These are phyloP conservation scores for Vigna radiata DNA, from an alignment of 306 rosid species.

Conservation along the genomic window DNA sequence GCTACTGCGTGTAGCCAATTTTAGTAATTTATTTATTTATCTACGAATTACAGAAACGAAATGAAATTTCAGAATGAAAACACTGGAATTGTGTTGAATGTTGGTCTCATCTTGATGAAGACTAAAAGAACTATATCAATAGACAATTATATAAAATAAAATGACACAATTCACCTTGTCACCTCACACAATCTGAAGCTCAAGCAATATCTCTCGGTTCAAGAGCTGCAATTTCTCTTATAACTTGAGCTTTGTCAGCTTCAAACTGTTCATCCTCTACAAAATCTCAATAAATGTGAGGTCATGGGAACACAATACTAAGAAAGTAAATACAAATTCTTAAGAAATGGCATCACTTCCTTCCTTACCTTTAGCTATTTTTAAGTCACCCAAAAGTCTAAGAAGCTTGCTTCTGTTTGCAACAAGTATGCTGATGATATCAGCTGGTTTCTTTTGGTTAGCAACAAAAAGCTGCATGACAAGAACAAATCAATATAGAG, in stretches of 20 bases:
- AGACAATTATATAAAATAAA: slow-evolving; percentile 40
- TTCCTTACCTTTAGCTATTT: slow-evolving; percentile 73
- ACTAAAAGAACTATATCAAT: slow-evolving; percentile 37
- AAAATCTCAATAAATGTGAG: slow-evolving; percentile 35
- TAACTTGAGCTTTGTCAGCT: slow-evolving; percentile 93
- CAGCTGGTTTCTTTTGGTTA: slow-evolving; percentile 84
- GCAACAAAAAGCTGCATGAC: slow-evolving; percentile 80
- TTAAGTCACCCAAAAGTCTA: slow-evolving; percentile 85
- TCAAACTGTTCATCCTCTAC: slow-evolving; percentile 94
- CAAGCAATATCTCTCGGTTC: slow-evolving; percentile 60
- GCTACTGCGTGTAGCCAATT: slow-evolving; percentile 37
- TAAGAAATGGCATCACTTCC: slow-evolving; percentile 1
- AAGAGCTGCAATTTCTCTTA: slow-evolving; percentile 82
- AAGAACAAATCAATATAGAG: slow-evolving; percentile 33
- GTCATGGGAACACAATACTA: slow-evolving; percentile 23
- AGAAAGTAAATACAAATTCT: slow-evolving; percentile 25
- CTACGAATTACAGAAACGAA: slow-evolving; percentile 49
- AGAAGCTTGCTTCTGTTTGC: slow-evolving; percentile 85
- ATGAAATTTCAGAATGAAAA: slow-evolving; percentile 39
- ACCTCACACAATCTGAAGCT: slow-evolving; percentile 30
- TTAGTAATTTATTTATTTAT: slow-evolving; percentile 63
- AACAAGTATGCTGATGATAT: slow-evolving; percentile 74
- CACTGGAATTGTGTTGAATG: slow-evolving; percentile 15
- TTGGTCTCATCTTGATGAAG: slow-evolving; percentile 30
- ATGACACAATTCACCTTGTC: slow-evolving; percentile 22